These are phyloP conservation scores for Hyaloscypha variabilis DNA, from an alignment of 495 filamentous ascomycete genomes.

Conservation along the genomic window DNA sequence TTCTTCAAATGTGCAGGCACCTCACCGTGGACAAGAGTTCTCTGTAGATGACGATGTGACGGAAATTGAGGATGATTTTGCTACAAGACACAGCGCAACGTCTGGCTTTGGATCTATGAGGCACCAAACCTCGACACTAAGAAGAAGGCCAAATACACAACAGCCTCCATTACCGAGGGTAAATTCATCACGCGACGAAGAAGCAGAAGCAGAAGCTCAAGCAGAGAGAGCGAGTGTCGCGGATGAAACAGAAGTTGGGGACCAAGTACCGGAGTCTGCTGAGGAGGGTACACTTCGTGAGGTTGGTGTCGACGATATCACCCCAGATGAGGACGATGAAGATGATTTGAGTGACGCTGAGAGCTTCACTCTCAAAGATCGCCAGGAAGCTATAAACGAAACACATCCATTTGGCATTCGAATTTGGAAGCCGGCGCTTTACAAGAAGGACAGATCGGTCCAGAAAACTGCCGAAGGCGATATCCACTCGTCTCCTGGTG, in stretches of 20 bases:
- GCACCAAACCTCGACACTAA: slow-evolving; percentile 67
- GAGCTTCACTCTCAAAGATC: slow-evolving; percentile 86
- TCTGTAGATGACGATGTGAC: slow-evolving; percentile 89
- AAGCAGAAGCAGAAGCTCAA: slow-evolving; percentile 47
- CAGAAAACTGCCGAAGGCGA: slow-evolving; percentile 95
- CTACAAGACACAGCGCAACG: slow-evolving; percentile 30
- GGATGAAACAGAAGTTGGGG: slow-evolving; percentile 16
- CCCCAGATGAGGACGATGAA: slow-evolving; percentile 41
- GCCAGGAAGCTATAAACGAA: slow-evolving; percentile 97
- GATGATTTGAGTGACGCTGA: slow-evolving; percentile 75
- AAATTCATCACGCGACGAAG: slow-evolving; percentile 43
- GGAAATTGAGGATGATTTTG: slow-evolving; percentile 71
- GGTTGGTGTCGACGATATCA: slow-evolving; percentile 40
- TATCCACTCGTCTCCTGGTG: slow-evolving; percentile 94
- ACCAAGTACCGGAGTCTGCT: slow-evolving; percentile 32
- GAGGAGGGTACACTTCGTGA: slow-evolving; percentile 31
- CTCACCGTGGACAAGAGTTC: slow-evolving; percentile 84
- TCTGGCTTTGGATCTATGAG: slow-evolving; percentile 37
- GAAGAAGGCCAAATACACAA: slow-evolving; percentile 66
- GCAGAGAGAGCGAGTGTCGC: slow-evolving; percentile 27
- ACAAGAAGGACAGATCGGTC: slow-evolving; percentile 96
- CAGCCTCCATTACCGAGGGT: slow-evolving; percentile 59
- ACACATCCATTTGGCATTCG: slow-evolving; percentile 99
- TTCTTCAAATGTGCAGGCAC: slow-evolving; percentile 72
- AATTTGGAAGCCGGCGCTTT: slow-evolving; percentile 97